A percentile compares a stretch with the other conserved stretches of the same genome.
These are phyloP conservation scores for Dittrichia graveolens DNA, from an alignment of 129 eudicot genomes.

Conservation along the genomic window DNA sequence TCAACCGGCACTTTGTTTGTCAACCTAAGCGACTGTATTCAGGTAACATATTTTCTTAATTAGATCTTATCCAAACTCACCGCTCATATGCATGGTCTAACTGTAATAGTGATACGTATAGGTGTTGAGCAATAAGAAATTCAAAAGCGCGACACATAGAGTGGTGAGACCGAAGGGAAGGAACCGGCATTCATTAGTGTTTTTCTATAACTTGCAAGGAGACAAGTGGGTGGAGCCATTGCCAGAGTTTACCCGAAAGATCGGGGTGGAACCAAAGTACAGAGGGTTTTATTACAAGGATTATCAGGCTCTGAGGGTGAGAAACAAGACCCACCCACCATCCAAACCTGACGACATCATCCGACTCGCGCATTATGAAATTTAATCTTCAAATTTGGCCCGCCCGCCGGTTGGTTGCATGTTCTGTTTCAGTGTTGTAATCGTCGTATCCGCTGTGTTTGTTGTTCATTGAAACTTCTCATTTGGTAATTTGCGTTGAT, in stretches of 20 bases:
- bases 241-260: conserved; percentile 42
- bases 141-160: conserved; percentile 63
- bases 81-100: no score
- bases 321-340: conserved; percentile 71
- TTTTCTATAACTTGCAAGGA: conserved; percentile 48
- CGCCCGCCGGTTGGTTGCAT: background rate
- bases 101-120: conserved; percentile 1
- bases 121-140: conserved; percentile 60
- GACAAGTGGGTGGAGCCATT: conserved; percentile 70
- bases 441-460: background rate
- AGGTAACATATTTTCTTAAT: conserved; percentile 33
- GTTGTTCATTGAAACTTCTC: background rate
- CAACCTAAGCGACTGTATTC: conserved; percentile 53
- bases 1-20: conserved; percentile 51
- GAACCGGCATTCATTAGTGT: conserved; percentile 49
- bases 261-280: conserved; percentile 51
- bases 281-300: conserved; percentile 57
- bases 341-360: conserved; percentile 51
- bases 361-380: conserved; percentile 44
- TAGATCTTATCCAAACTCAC: background rate
- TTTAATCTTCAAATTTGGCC: conserved; percentile 4
- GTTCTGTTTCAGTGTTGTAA: background rate
- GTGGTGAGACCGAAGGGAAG: conserved; percentile 51
- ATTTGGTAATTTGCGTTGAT: no score
- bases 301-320: conserved; percentile 56